Evolutionary conservation across 2,329 filamentous ascomycete genomes (phyloP).

Genomic region (Fusarium illudens): DNA sequence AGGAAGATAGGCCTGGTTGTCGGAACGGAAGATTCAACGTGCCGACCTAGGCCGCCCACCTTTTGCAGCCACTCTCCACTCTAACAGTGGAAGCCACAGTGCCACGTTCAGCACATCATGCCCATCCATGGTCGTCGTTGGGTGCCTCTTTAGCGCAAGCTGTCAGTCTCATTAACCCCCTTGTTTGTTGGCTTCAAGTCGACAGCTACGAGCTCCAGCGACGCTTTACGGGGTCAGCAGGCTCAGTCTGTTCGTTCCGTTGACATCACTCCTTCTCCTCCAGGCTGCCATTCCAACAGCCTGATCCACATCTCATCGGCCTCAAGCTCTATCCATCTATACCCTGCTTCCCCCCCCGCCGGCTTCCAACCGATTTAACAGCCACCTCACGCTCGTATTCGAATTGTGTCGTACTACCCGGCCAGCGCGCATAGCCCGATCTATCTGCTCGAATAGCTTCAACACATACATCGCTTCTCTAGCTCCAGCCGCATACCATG

Average conservation of each 20-base stretch:
- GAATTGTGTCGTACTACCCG: conserved; percentile 3
- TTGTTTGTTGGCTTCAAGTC: not conserved
- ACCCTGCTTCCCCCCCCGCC: conserved; percentile 14
- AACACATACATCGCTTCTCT: not conserved
- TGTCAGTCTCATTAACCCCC: conserved; percentile 2
- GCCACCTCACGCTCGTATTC: conserved; percentile 19
- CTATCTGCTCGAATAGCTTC: conserved; percentile 1
- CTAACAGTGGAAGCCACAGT: not conserved
- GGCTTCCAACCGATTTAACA: conserved; percentile 4
- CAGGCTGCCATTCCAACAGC: conserved; percentile 14
- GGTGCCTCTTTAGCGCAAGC: conserved; percentile 7
- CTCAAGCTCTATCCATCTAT: conserved; percentile 14
- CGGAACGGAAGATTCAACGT: conserved; percentile 6
- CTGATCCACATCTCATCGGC: conserved; percentile 18
- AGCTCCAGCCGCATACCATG: conserved; percentile 60
- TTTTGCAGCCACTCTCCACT: not conserved
- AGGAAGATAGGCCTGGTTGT: no score
- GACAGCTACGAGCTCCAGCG: not conserved
- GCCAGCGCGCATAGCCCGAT: conserved; percentile 8
- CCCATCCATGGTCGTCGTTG: not conserved
- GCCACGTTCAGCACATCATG: conserved; percentile 6
- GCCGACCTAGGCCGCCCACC: not conserved
- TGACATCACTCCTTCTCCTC: not conserved
- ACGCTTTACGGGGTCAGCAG: not conserved
- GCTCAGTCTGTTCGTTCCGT: not conserved